These are phyloP conservation scores for Cladobotryum mycophilum DNA, from an alignment of 2,329 filamentous ascomycete genomes.

Conservation along the genomic window DNA sequence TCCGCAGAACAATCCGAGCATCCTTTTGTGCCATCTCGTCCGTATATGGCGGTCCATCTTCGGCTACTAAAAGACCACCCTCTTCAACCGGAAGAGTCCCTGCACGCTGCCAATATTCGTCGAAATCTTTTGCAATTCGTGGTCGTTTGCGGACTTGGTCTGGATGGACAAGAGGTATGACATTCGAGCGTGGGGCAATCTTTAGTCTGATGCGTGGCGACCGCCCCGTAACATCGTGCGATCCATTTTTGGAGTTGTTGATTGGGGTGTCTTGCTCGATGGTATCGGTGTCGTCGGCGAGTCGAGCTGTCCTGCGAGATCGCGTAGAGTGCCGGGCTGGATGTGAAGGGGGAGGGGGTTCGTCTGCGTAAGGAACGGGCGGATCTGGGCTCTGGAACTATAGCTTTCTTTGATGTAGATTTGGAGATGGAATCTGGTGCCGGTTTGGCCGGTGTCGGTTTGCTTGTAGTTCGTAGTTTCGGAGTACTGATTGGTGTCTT, in stretches of 20 bases:
- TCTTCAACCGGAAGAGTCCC: constrained; percentile 48
- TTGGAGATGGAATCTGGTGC: constrained; percentile 24
- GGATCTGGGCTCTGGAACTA: constrained; percentile 22
- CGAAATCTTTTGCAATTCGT: constrained; percentile 48
- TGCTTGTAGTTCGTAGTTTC: constrained; percentile 22
- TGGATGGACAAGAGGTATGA: constrained; percentile 54
- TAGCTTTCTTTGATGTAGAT: constrained; percentile 22
- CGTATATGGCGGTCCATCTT: constrained; percentile 53
- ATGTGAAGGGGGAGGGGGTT: constrained; percentile 33
- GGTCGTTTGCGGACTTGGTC: constrained; percentile 48
- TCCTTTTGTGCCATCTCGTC: constrained; percentile 60
- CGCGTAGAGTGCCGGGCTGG: constrained; percentile 36
- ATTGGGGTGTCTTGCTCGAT: constrained; percentile 11
- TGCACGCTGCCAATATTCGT: constrained; percentile 51
- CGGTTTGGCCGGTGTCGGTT: constrained; percentile 16
- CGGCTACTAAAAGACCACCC: constrained; percentile 48
- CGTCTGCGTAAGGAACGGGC: constrained; percentile 32
- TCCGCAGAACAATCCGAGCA: constrained; percentile 59
- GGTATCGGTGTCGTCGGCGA: constrained; percentile 23
- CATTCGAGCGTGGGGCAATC: constrained; percentile 26
- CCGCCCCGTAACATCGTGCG: constrained; percentile 22
- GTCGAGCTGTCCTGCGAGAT: constrained; percentile 37
- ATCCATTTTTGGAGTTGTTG: constrained; percentile 11
- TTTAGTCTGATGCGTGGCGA: constrained; percentile 45
- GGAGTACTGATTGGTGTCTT: constrained; percentile 21